A percentile compares a stretch with the other conserved stretches of the same genome.
These are phyloP conservation scores for Cucumis variabilis DNA, from an alignment of 331 rosid genomes.

Conservation along the genomic window DNA sequence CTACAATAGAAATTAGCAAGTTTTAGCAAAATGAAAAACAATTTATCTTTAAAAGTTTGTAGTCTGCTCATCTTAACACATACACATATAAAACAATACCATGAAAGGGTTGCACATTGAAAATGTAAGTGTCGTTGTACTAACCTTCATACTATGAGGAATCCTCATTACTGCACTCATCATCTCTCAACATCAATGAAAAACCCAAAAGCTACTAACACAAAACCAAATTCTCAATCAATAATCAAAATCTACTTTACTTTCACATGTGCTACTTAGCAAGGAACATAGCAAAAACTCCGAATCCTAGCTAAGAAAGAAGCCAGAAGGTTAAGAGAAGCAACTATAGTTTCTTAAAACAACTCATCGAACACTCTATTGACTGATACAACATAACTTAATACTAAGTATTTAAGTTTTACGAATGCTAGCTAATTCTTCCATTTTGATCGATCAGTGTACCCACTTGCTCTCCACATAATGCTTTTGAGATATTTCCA, in stretches of 20 bases:
- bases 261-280: slow-evolving; percentile 24
- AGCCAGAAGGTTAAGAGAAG: slow-evolving; percentile 11
- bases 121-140: no score
- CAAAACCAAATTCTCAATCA: no score
- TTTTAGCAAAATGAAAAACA: no score
- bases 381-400: slow-evolving; percentile 28
- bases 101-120: no score
- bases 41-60: no score
- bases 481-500: slow-evolving; percentile 92
- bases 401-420: slow-evolving; percentile 25
- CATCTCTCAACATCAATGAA: no score
- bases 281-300: slow-evolving; percentile 12
- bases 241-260: slow-evolving; percentile 16
- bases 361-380: neutral
- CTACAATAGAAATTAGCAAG: no score
- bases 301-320: neutral
- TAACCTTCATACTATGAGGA: no score
- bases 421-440: slow-evolving; percentile 54
- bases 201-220: no score
- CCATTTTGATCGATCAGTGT: slow-evolving; percentile 88
- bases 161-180: no score
- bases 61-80: no score
- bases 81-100: no score
- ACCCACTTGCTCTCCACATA: slow-evolving; percentile 97
- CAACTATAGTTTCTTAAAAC: slow-evolving; percentile 14